These are phyloP conservation scores for Hydnum rufescens DNA, from an alignment of 768 basidiomycete species.

Conservation along the genomic window DNA sequence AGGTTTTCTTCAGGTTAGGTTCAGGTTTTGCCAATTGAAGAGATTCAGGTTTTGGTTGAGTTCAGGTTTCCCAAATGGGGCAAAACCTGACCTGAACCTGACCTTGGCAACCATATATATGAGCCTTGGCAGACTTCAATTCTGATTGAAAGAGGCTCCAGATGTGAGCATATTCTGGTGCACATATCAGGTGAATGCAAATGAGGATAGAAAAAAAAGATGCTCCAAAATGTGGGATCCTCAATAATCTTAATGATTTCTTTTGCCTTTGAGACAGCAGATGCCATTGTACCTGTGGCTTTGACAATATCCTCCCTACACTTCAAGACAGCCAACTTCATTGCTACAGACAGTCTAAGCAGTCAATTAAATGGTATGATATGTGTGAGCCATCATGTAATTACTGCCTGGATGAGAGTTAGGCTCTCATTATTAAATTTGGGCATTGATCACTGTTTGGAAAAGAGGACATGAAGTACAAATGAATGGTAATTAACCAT, in stretches of 20 bases:
- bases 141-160: neutral
- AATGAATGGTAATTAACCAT: constrained; percentile 1
- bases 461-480: neutral
- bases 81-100: neutral
- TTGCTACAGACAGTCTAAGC: neutral
- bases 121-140: neutral
- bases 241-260: neutral
- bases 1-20: too few relatives aligned
- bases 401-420: neutral
- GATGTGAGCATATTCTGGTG: neutral
- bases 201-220: neutral
- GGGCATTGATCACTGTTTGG: neutral
- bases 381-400: neutral
- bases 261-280: neutral
- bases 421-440: neutral
- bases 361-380: neutral
- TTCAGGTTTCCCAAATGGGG: too few relatives aligned
- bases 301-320: neutral
- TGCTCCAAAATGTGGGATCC: neutral
- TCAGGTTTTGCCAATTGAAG: too few relatives aligned
- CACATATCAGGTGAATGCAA: neutral
- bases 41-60: too few relatives aligned
- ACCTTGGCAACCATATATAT: neutral
- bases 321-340: neutral
- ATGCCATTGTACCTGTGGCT: neutral